A percentile compares a stretch with the other conserved stretches of the same genome.
phyloP scores from a whole-genome alignment of 371 early-diverging fungal species.

The Funneliformis caledonium region DNA sequence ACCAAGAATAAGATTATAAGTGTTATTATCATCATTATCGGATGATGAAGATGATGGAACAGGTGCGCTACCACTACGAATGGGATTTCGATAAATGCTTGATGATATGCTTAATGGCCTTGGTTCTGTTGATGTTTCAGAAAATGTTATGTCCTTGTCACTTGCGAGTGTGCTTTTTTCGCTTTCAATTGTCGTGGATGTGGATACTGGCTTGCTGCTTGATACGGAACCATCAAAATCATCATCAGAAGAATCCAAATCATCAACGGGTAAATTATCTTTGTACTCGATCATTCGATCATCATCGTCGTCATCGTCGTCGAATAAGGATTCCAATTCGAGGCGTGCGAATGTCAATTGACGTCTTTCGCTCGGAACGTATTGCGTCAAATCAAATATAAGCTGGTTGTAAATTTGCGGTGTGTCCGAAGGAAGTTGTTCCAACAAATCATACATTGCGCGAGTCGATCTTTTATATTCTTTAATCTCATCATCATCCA shows the following conservation, averaged over 20 bases:
- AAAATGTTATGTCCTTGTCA: neutral
- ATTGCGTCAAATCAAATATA: slow-evolving; percentile 20
- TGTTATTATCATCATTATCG: too few species aligned
- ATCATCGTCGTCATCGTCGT: slow-evolving; percentile 27
- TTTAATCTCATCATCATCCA: slow-evolving; percentile 31
- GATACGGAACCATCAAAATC: neutral
- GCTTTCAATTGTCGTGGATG: neutral
- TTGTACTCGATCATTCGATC: neutral
- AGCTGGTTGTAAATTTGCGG: slow-evolving; percentile 4
- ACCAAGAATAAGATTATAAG: too few species aligned
- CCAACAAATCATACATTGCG: neutral
- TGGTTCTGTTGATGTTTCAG: neutral
- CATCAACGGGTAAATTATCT: neutral
- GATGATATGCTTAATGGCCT: neutral
- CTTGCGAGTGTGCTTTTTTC: neutral
- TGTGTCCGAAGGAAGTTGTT: slow-evolving; percentile 7
- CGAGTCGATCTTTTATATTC: slow-evolving; percentile 9
- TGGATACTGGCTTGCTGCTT: neutral
- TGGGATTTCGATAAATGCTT: too few species aligned
- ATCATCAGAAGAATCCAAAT: neutral
- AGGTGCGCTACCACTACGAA: too few species aligned
- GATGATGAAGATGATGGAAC: too few species aligned
- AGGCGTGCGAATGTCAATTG: slow-evolving; percentile 8
- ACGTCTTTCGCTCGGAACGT: slow-evolving; percentile 1
- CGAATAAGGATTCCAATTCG: slow-evolving; percentile 29